phyloP scores from a whole-genome alignment of 768 basidiomycete genomes.

The Hemileccinum impolitum region DNA sequence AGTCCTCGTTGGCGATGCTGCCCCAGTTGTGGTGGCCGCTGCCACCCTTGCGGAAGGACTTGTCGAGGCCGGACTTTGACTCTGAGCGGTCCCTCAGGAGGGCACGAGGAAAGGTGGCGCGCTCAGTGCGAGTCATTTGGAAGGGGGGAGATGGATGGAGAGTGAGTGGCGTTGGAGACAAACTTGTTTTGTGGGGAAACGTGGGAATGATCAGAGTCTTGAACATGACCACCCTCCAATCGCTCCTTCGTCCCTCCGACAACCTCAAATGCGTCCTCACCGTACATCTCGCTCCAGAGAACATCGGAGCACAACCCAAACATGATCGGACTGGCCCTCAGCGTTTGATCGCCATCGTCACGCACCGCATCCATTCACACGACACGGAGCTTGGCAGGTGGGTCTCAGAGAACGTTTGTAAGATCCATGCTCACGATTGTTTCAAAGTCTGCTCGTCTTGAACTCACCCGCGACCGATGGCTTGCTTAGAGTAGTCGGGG shows the following conservation, averaged over 20 bases:
- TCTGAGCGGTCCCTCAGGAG: constrained; percentile 74
- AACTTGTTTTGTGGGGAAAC: constrained; percentile 24
- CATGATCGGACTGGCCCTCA: background rate
- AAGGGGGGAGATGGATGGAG: constrained; percentile 13
- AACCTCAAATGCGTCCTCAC: constrained; percentile 43
- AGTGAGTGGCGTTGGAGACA: background rate
- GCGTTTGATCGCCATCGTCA: constrained; percentile 43
- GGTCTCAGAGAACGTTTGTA: constrained; percentile 16
- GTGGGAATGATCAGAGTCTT: constrained; percentile 26
- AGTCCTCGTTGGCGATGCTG: constrained; percentile 56
- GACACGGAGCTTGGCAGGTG: constrained; percentile 56
- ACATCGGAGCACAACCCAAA: constrained; percentile 2
- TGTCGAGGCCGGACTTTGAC: constrained; percentile 73
- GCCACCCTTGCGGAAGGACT: constrained; percentile 71
- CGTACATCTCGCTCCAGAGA: constrained; percentile 24
- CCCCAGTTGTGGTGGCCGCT: constrained; percentile 89
- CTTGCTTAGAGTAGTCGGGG: constrained; percentile 7
- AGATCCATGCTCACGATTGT: constrained; percentile 1
- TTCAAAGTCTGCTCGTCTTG: constrained; percentile 20
- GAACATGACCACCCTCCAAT: constrained; percentile 9
- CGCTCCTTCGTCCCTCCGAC: constrained; percentile 42
- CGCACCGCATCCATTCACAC: constrained; percentile 42
- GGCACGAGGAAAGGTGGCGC: constrained; percentile 68
- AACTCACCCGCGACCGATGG: background rate
- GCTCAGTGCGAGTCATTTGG: constrained; percentile 76